phyloP scores from a whole-genome alignment of 2,329 filamentous ascomycete genomes.

The Aaosphaeria arxii region DNA sequence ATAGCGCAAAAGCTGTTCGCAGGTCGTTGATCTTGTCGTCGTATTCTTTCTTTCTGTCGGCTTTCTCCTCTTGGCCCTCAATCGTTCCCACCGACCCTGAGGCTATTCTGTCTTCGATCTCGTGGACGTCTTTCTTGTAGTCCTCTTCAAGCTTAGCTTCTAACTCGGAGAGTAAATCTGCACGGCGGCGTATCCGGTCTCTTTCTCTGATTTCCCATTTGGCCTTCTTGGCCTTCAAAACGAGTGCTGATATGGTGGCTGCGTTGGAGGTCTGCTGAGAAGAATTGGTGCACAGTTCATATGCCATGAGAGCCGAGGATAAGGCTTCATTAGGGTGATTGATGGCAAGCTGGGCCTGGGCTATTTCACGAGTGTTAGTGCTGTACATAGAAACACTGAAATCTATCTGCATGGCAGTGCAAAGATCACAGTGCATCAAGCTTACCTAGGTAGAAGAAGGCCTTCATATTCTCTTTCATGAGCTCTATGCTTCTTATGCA shows the following conservation, averaged over 20 bases:
- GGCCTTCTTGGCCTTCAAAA: conserved; percentile 79
- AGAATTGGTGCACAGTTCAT: conserved; percentile 61
- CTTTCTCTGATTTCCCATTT: conserved; percentile 77
- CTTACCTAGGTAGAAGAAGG: conserved; percentile 68
- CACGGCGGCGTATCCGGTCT: conserved; percentile 54
- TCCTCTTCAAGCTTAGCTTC: conserved; percentile 41
- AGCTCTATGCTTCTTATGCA: conserved; percentile 73
- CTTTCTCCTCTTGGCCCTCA: conserved; percentile 47
- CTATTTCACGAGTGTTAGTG: conserved; percentile 30
- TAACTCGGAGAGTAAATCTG: conserved; percentile 60
- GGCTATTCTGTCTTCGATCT: conserved; percentile 37
- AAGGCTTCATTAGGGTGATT: conserved; percentile 72
- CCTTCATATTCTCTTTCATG: conserved; percentile 69
- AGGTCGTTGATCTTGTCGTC: conserved; percentile 44
- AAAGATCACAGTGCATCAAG: neutral
- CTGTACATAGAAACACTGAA: neutral
- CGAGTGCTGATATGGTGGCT: conserved; percentile 66
- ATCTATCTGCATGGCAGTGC: neutral
- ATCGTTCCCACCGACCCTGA: conserved; percentile 39
- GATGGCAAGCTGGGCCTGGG: conserved; percentile 77
- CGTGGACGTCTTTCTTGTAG: conserved; percentile 32
- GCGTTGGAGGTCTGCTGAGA: conserved; percentile 63
- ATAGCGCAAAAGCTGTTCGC: conserved; percentile 45
- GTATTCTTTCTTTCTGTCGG: conserved; percentile 41
- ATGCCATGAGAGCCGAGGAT: conserved; percentile 66